Evolutionary conservation across 768 basidiomycete species (phyloP).

Genomic region (Gloeostereum incarnatum): DNA sequence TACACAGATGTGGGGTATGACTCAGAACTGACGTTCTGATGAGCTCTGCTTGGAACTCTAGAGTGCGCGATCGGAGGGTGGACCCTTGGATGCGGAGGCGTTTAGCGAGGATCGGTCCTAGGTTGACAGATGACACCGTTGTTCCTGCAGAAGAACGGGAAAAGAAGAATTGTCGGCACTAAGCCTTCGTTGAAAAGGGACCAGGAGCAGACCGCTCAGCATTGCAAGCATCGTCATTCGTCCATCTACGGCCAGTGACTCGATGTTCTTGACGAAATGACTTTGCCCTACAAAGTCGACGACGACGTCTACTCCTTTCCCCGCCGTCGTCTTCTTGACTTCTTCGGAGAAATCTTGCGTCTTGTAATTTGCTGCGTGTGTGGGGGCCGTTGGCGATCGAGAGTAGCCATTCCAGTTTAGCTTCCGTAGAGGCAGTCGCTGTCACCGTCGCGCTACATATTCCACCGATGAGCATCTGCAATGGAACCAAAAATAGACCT

Average conservation of each 20-base stretch:
- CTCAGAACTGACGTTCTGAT: constrained; percentile 39
- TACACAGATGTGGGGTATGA: too few species aligned
- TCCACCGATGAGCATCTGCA: constrained; percentile 26
- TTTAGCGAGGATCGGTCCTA: constrained; percentile 69
- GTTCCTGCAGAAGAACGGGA: constrained; percentile 42
- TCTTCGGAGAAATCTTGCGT: constrained; percentile 71
- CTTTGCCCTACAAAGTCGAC: constrained; percentile 78
- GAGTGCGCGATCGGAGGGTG: constrained; percentile 67
- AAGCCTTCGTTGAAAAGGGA: too few species aligned
- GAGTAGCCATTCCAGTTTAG: constrained; percentile 74
- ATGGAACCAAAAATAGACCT: constrained; percentile 4
- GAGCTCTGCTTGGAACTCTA: constrained; percentile 71
- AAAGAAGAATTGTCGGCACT: not conserved
- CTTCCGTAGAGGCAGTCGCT: constrained; percentile 78
- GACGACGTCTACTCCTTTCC: constrained; percentile 72
- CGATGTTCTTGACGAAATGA: constrained; percentile 69
- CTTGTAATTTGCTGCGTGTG: constrained; percentile 78
- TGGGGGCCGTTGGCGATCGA: constrained; percentile 59
- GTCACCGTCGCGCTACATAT: too few species aligned
- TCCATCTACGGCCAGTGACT: constrained; percentile 61
- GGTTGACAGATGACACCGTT: constrained; percentile 39
- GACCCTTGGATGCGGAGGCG: constrained; percentile 84
- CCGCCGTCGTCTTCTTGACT: constrained; percentile 57
- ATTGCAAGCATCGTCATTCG: constrained; percentile 61
- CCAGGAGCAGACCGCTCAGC: constrained; percentile 57